Base-by-base conservation (phyloP, 2,329 filamentous ascomycete genomes). In the Aspergillus aculeatus region DNA sequence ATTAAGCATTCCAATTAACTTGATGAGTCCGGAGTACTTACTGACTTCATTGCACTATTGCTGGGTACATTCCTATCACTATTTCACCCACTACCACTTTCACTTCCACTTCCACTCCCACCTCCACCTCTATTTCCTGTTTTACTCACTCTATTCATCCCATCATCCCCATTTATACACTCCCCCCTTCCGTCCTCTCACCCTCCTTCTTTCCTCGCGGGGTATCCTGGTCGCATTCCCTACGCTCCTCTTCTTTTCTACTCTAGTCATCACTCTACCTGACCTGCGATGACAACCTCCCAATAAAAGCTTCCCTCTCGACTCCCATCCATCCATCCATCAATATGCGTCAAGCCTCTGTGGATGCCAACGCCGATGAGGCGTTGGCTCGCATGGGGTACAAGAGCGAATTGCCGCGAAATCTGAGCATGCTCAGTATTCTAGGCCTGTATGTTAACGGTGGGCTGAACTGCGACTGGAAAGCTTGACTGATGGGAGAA, bases 361-460 rank as follows among this genome's bases (percentile, higher is more conserved):
- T 62, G 50, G 70, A 74, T 62, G 71, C 69, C 66, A 73, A 62
- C 59, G 86, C 85, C 61, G 84, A 88, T 71, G 84, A 83, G 62
- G 83, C 84, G 55, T 80, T 89, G 68, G 86, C 83, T 61, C 82
- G 81, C 65, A 86, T 90, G 85, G 88, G 87, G 55, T 90, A 90
- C 79, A 84, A 84, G 74, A 80, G 82, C 56, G 87, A 90, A 70
- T 71, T 91, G 48, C 87, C 87, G 16, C 81, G 87, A 61, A 86
- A 85, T 65, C 72, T 90, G 63, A 86, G 84, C 71, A 90, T 90
- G 86, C 74, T 90, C 68, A 88, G 85, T 68, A 85, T 91, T 29
- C 78, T 91, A 49, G 88, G 88, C 54, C 69, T 88, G 75, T 82
- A 71, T 62, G 80, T 73, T n/a, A 5, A 31, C 47, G 11, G 6